Evolutionary conservation across 1,284 basidiomycete species (phyloP), one percentile per base, ranked within the genome.

Genomic region (Lignosus rhinocerotis): DNA sequence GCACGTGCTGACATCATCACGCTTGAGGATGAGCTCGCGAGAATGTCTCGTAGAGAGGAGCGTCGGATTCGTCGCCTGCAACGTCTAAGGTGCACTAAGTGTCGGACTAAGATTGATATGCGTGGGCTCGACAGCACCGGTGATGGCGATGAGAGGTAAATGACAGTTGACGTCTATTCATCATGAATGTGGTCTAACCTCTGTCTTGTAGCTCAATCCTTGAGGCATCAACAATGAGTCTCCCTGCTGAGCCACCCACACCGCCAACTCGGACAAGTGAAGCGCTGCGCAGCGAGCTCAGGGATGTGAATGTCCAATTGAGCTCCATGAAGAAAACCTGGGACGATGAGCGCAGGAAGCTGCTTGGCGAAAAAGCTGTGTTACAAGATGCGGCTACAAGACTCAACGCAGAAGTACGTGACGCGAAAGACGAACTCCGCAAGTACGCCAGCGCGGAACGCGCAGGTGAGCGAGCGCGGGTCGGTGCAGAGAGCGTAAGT

Each of bases 21-120:
- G 1, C 75, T 93, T 31, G 88, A 93, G 70, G 83, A 84, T 38
- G 87, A 93, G 65, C 76, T 89, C 42, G 82, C 81, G 6, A 78
- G 85, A 41, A 72, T 90, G 55, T 74, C 78, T 25, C 78, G 87
- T 60, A 80, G 80, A 53, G 90, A 91, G 60, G 87, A 89, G 32
- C 81, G 89, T 16, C 79, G 83, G 1, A 64, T 78, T 14, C 80
- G 77, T 52, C 80, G 86, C 16, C 71, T 92, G 42, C 79, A 84
- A 61, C 79, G 81, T 55, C 79, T 76, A 11, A 78, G 80, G 65
- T 92, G 88, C 68, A 78, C 80, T 59, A 87, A 88, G 66, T 91
- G 88, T 67, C 78, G 78, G 42, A 74, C 78, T 49, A 89, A 84
- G 63, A 75, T 90, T 33, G 82, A 89, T 63, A 66, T 84, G 44